phyloP scores from a whole-genome alignment of 2,329 filamentous ascomycete genomes.

The Polychaeton citri region DNA sequence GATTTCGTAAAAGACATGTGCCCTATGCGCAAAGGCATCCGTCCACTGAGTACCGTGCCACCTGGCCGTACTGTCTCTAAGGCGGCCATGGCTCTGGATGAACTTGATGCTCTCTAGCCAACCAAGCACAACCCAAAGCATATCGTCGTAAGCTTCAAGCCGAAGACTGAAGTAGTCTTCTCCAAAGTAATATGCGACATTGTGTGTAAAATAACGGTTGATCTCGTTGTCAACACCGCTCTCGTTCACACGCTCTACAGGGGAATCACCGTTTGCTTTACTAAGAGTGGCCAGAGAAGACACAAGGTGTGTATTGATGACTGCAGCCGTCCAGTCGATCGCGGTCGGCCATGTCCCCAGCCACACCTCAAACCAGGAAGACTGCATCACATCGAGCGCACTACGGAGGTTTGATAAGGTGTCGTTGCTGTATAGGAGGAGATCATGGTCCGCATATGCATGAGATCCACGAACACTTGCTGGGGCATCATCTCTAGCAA shows the following conservation, averaged over 20 bases:
- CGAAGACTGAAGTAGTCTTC: slow-evolving; percentile 66
- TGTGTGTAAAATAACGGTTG: slow-evolving; percentile 67
- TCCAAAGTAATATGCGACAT: slow-evolving; percentile 69
- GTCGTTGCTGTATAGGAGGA: too few relatives aligned
- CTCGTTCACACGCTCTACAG: slow-evolving; percentile 11
- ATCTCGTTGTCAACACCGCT: slow-evolving; percentile 60
- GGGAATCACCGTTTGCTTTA: slow-evolving; percentile 10
- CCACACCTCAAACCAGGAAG: slow-evolving; percentile 62
- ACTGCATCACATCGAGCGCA: slow-evolving; percentile 62
- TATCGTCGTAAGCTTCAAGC: slow-evolving; percentile 78
- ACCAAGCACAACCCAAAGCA: slow-evolving; percentile 85
- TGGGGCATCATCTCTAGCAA: too few relatives aligned
- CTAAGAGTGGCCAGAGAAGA: slow-evolving; percentile 32
- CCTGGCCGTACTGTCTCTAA: slow-evolving; percentile 39
- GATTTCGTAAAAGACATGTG: slow-evolving; percentile 74
- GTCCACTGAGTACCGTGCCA: slow-evolving; percentile 73
- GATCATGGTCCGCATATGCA: too few relatives aligned
- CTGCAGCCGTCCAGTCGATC: slow-evolving; percentile 90
- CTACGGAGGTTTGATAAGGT: slow-evolving; percentile 25
- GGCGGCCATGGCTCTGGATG: slow-evolving; percentile 51
- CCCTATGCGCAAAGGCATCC: slow-evolving; percentile 67
- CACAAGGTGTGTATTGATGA: slow-evolving; percentile 66
- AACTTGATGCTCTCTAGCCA: slow-evolving; percentile 79
- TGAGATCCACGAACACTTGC: too few relatives aligned
- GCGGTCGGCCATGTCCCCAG: slow-evolving; percentile 69